A percentile compares a stretch with the other conserved stretches of the same genome.
These are phyloP conservation scores for Kwoniella newhampshirensis DNA, from an alignment of 768 basidiomycete species.

Conservation along the genomic window DNA sequence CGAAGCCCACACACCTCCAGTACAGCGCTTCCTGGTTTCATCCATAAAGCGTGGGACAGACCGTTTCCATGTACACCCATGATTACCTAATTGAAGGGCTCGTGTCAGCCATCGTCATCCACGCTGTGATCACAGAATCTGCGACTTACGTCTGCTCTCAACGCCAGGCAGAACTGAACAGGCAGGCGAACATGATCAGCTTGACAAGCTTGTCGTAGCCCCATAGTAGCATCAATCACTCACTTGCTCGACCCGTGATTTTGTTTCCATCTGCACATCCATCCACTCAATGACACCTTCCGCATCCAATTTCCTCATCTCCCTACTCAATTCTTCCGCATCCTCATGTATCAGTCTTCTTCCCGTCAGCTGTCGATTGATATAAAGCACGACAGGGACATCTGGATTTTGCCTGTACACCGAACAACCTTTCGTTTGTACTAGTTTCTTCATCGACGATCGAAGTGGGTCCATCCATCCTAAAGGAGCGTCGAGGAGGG, in stretches of 20 bases:
- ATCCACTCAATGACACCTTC: slow-evolving; percentile 33
- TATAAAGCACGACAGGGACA: slow-evolving; percentile 40
- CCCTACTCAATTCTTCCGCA: slow-evolving; percentile 16
- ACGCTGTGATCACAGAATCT: not conserved
- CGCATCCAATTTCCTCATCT: slow-evolving; percentile 23
- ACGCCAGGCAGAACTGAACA: slow-evolving; percentile 33
- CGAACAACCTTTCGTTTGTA: slow-evolving; percentile 21
- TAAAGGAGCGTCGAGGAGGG: slow-evolving; percentile 15
- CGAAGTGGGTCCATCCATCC: slow-evolving; percentile 41
- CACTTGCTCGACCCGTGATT: slow-evolving; percentile 27
- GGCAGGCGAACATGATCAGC: not conserved
- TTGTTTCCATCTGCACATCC: slow-evolving; percentile 35
- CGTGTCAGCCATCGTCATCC: not conserved
- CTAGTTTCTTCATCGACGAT: slow-evolving; percentile 18
- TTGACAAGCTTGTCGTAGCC: too few species aligned
- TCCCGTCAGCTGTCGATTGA: slow-evolving; percentile 37
- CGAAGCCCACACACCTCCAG: slow-evolving; percentile 27
- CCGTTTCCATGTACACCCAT: slow-evolving; percentile 47
- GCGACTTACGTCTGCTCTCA: slow-evolving; percentile 27
- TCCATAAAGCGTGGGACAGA: slow-evolving; percentile 43
- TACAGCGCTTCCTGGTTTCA: slow-evolving; percentile 38
- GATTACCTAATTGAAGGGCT: slow-evolving; percentile 25
- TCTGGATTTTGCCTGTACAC: slow-evolving; percentile 19
- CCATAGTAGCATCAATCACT: slow-evolving; percentile 10
- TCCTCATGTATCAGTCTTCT: slow-evolving; percentile 26